These are phyloP conservation scores for Talaromyces sp. DNA, from an alignment of 2,329 filamentous ascomycete genomes.

Conservation along the genomic window DNA sequence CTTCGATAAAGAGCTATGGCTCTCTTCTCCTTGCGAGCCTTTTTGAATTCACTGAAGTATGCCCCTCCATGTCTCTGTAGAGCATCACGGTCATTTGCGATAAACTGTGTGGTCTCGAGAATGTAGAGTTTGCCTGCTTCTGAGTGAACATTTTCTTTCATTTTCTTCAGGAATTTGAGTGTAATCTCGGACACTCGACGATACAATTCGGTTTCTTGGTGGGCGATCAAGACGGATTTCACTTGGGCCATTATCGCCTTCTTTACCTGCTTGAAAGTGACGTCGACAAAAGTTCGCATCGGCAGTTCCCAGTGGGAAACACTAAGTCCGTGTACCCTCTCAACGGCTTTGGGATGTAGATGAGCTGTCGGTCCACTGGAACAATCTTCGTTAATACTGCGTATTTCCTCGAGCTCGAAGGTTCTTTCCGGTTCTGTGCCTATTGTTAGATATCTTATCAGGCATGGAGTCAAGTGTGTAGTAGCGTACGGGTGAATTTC, in stretches of 20 bases:
- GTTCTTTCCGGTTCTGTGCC: conserved; percentile 20
- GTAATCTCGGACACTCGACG: conserved; percentile 41
- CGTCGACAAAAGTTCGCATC: conserved; percentile 41
- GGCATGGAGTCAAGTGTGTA: neutral
- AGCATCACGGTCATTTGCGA: conserved; percentile 1
- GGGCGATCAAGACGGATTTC: conserved; percentile 34
- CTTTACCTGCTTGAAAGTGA: conserved; percentile 30
- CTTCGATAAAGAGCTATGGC: neutral
- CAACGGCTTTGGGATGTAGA: conserved; percentile 58
- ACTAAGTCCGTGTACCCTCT: conserved; percentile 55
- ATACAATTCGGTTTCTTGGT: conserved; percentile 35
- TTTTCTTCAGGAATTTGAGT: conserved; percentile 44
- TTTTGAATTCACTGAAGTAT: neutral
- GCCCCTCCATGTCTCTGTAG: neutral
- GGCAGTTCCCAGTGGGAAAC: conserved; percentile 58
- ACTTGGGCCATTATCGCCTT: conserved; percentile 46
- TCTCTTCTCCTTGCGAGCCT: neutral
- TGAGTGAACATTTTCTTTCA: conserved; percentile 38
- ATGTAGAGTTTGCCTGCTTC: conserved; percentile 31
- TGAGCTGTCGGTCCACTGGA: conserved; percentile 56
- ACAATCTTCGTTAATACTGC: conserved; percentile 52
- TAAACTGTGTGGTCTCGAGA: neutral
- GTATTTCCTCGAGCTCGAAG: conserved; percentile 44
- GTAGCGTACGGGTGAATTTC: conserved; percentile 18
- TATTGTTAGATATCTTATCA: neutral